These are phyloP conservation scores for Diplodia corticola DNA, from an alignment of 2,329 filamentous ascomycete genomes.

Conservation along the genomic window DNA sequence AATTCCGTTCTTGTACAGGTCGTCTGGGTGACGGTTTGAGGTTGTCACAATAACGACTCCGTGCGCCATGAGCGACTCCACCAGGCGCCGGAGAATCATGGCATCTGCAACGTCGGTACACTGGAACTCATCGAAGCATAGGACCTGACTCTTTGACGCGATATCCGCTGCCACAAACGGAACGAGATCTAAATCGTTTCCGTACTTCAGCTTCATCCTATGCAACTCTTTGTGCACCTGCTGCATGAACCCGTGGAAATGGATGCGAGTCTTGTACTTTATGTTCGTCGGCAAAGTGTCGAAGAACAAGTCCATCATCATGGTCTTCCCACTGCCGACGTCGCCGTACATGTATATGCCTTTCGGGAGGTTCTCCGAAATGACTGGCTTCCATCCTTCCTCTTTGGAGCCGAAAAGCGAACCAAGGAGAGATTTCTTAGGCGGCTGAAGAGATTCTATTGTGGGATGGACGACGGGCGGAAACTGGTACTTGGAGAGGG, in stretches of 20 bases:
- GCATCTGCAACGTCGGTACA: slow-evolving; percentile 98
- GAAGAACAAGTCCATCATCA: slow-evolving; percentile 99
- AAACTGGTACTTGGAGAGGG: slow-evolving; percentile 71
- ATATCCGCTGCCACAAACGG: slow-evolving; percentile 95
- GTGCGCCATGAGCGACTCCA: slow-evolving; percentile 91
- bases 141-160: slow-evolving; percentile 76
- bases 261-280: slow-evolving; percentile 82
- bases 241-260: slow-evolving; percentile 99
- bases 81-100: slow-evolving; percentile 89
- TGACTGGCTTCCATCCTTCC: slow-evolving; percentile 47
- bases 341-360: slow-evolving; percentile 95
- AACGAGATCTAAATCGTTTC: slow-evolving; percentile 84
- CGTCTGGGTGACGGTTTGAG: slow-evolving; percentile 92
- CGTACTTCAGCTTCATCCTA: slow-evolving; percentile 83
- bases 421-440: slow-evolving; percentile 55
- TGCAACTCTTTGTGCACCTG: slow-evolving; percentile 91
- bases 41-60: slow-evolving; percentile 97
- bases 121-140: slow-evolving; percentile 99
- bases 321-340: slow-evolving; percentile 96
- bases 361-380: slow-evolving; percentile 75
- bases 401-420: slow-evolving; percentile 60
- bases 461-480: slow-evolving; percentile 75
- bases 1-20: slow-evolving; percentile 97
- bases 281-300: slow-evolving; percentile 84
- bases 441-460: slow-evolving; percentile 65